Percentiles rank a stretch among this genome's conserved stretches.
Evolutionary conservation across 306 rosid species (phyloP).

Genomic region (Dryas octopetala): DNA sequence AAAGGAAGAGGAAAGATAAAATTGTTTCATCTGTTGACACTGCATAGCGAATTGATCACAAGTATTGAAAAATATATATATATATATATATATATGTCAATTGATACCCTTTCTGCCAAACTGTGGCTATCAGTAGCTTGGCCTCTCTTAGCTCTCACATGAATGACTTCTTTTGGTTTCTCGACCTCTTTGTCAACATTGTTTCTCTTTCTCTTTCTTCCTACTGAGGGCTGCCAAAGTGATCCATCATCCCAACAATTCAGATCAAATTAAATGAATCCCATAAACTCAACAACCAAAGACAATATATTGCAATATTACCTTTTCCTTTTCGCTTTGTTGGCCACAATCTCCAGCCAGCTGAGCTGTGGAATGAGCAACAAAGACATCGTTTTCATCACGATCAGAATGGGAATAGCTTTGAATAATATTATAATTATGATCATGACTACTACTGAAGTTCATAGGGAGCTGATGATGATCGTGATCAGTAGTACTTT

Average conservation of each 20-base stretch:
- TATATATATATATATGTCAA: too few relatives aligned
- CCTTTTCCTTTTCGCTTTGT: conserved; percentile 17
- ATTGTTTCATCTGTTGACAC: too few relatives aligned
- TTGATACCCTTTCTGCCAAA: conserved; percentile 63
- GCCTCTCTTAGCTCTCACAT: conserved; percentile 71
- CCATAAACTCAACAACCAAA: neutral
- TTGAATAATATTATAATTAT: neutral
- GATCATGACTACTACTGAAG: conserved; percentile 5
- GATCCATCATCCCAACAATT: neutral
- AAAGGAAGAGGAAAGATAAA: too few relatives aligned
- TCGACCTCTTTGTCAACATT: conserved; percentile 20
- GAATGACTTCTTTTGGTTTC: conserved; percentile 51
- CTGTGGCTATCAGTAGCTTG: conserved; percentile 74
- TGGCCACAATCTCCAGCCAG: conserved; percentile 13
- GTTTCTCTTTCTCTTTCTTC: conserved; percentile 59
- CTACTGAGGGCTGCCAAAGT: conserved; percentile 33
- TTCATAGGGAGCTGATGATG: conserved; percentile 27
- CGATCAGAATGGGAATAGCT: conserved; percentile 14
- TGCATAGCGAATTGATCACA: too few relatives aligned
- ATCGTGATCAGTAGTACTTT: neutral
- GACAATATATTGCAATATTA: neutral
- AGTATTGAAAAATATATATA: too few relatives aligned
- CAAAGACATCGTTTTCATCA: conserved; percentile 15
- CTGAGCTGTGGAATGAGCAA: conserved; percentile 22
- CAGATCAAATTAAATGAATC: neutral